A percentile compares a stretch with the other conserved stretches of the same genome.
These are phyloP conservation scores for Phycomyces blakesleeanus DNA, from an alignment of 192 early-diverging fungal species.

Conservation along the genomic window DNA sequence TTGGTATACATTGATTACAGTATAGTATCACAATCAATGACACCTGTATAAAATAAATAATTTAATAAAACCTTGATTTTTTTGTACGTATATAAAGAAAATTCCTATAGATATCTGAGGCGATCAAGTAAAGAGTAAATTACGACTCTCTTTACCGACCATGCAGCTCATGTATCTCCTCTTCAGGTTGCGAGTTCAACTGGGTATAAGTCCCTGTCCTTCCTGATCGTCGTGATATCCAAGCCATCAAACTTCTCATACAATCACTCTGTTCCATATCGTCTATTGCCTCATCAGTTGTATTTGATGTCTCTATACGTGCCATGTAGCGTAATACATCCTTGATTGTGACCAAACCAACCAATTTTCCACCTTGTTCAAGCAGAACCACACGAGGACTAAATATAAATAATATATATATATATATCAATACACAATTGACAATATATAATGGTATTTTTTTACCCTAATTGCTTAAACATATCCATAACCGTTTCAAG, in stretches of 20 bases:
- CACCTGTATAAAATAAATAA: too few species aligned
- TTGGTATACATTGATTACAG: too few species aligned
- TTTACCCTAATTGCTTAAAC: slow-evolving; percentile 76
- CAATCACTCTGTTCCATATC: neutral
- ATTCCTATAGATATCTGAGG: too few species aligned
- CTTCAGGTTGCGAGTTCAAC: neutral
- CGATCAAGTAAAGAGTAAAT: too few species aligned
- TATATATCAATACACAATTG: neutral
- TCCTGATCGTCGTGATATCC: neutral
- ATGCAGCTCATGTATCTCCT: neutral
- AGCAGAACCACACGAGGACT: slow-evolving; percentile 67
- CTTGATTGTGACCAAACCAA: slow-evolving; percentile 73
- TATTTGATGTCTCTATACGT: slow-evolving; percentile 33
- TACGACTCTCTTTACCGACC: neutral
- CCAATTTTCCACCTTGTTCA: slow-evolving; percentile 56
- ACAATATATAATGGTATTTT: neutral
- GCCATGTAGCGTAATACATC: slow-evolving; percentile 66
- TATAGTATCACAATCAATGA: too few species aligned
- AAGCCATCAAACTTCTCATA: neutral
- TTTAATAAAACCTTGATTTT: too few species aligned
- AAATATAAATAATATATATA: slow-evolving; percentile 4
- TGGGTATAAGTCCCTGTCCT: neutral
- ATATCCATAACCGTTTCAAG: slow-evolving; percentile 76
- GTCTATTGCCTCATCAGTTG: neutral
- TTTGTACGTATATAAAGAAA: too few species aligned